A percentile compares a stretch with the other conserved stretches of the same genome.
These are phyloP conservation scores for Periconia sp. DNA, from an alignment of 2,329 filamentous ascomycete species.

Conservation along the genomic window DNA sequence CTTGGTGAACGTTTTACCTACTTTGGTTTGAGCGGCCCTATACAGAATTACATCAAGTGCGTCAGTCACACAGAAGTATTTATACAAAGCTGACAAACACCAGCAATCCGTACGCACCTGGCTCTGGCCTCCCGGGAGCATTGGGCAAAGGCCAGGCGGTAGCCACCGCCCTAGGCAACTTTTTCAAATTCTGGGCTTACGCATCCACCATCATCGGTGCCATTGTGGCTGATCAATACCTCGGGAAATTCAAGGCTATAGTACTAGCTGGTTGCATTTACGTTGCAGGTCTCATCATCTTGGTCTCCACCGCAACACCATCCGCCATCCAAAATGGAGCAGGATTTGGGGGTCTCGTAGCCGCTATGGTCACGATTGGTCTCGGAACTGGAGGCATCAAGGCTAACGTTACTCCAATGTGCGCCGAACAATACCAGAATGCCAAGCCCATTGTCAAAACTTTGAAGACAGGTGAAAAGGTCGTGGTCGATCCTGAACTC, in stretches of 20 bases:
- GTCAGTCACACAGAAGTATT: background rate
- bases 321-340: conserved; percentile 53
- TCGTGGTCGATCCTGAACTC: conserved; percentile 67
- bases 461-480: conserved; percentile 53
- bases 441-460: conserved; percentile 52
- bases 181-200: conserved; percentile 60
- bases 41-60: conserved; percentile 17
- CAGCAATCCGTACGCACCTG: conserved; percentile 7
- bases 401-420: conserved; percentile 60
- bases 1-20: conserved; percentile 16
- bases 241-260: conserved; percentile 64
- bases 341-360: conserved; percentile 48
- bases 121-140: background rate
- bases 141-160: conserved; percentile 21
- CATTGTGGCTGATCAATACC: conserved; percentile 61
- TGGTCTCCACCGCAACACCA: conserved; percentile 59
- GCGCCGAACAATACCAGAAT: conserved; percentile 65
- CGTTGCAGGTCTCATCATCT: conserved; percentile 57
- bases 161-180: conserved; percentile 55
- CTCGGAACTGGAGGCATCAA: conserved; percentile 71
- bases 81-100: background rate
- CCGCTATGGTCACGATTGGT: conserved; percentile 63
- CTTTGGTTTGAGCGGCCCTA: conserved; percentile 12
- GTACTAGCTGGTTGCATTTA: conserved; percentile 60
- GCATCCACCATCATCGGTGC: conserved; percentile 61